A percentile compares a stretch with the other conserved stretches of the same genome.
Evolutionary conservation across 169 alveolate species (phyloP).

Genomic region (Babesia sp.): DNA sequence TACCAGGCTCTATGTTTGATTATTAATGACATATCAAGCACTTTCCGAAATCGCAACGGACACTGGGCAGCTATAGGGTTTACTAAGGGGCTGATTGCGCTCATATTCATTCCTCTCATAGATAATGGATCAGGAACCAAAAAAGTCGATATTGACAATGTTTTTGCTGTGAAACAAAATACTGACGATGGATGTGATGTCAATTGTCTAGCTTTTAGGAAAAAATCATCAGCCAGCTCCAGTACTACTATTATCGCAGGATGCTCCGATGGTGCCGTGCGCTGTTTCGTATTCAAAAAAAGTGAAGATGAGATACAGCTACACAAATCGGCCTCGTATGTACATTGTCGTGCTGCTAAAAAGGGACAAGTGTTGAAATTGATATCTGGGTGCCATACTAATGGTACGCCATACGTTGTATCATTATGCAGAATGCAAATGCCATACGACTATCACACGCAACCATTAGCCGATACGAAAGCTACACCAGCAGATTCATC

Average conservation of each 20-base stretch:
- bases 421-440: slow-evolving; percentile 47
- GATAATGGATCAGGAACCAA: neutral
- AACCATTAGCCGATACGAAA: neutral
- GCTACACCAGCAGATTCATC: slow-evolving; percentile 27
- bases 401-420: slow-evolving; percentile 37
- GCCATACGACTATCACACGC: slow-evolving; percentile 1
- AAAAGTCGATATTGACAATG: neutral
- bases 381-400: neutral
- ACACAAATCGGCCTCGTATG: slow-evolving; percentile 46
- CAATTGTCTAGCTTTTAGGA: slow-evolving; percentile 29
- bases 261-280: slow-evolving; percentile 52
- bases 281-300: slow-evolving; percentile 35
- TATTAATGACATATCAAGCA: neutral
- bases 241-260: slow-evolving; percentile 43
- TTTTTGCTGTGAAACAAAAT: neutral
- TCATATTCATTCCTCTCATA: neutral
- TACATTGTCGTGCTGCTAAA: slow-evolving; percentile 31
- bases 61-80: slow-evolving; percentile 9
- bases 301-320: neutral
- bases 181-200: slow-evolving; percentile 19
- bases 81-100: neutral
- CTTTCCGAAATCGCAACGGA: neutral
- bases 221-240: slow-evolving; percentile 3
- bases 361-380: slow-evolving; percentile 23
- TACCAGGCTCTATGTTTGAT: neutral